A percentile compares a stretch with the other conserved stretches of the same genome.
These are phyloP conservation scores for Calocybe cyanea DNA, from an alignment of 768 basidiomycete genomes.

Conservation along the genomic window DNA sequence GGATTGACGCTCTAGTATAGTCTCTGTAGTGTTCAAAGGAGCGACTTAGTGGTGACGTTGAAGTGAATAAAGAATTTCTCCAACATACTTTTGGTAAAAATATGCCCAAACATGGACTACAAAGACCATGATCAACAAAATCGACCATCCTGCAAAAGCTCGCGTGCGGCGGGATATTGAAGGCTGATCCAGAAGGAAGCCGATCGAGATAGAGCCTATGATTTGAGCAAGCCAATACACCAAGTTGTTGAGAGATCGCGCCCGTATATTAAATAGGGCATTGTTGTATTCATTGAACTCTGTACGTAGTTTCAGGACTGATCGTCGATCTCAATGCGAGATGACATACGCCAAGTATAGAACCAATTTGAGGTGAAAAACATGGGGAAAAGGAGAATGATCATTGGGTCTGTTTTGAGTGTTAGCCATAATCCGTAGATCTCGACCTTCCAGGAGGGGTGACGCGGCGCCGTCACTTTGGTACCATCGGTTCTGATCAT, in stretches of 20 bases:
- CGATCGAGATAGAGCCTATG: slow-evolving; percentile 68
- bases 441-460: slow-evolving; percentile 78
- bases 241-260: slow-evolving; percentile 71
- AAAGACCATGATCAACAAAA: slow-evolving; percentile 63
- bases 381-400: slow-evolving; percentile 80
- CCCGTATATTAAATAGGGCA: slow-evolving; percentile 77
- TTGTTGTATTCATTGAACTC: slow-evolving; percentile 80
- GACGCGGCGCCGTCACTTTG: slow-evolving; percentile 54
- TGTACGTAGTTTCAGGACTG: slow-evolving; percentile 22
- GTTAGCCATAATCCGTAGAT: slow-evolving; percentile 65
- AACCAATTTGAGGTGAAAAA: slow-evolving; percentile 85
- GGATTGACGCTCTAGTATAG: slow-evolving; percentile 56
- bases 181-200: slow-evolving; percentile 59
- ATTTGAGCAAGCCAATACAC: slow-evolving; percentile 82
- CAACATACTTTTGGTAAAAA: slow-evolving; percentile 61
- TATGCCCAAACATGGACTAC: slow-evolving; percentile 73
- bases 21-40: slow-evolving; percentile 26
- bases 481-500: slow-evolving; percentile 77
- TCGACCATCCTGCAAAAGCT: slow-evolving; percentile 65
- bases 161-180: slow-evolving; percentile 58
- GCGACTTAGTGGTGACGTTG: not conserved
- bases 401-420: slow-evolving; percentile 64
- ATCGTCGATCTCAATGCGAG: not conserved
- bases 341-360: slow-evolving; percentile 75
- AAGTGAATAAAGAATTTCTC: slow-evolving; percentile 11